Evolutionary conservation across 345 rosid genomes (phyloP), one percentile per base, ranked within the genome.

Genomic region (Heritiera fomes): DNA sequence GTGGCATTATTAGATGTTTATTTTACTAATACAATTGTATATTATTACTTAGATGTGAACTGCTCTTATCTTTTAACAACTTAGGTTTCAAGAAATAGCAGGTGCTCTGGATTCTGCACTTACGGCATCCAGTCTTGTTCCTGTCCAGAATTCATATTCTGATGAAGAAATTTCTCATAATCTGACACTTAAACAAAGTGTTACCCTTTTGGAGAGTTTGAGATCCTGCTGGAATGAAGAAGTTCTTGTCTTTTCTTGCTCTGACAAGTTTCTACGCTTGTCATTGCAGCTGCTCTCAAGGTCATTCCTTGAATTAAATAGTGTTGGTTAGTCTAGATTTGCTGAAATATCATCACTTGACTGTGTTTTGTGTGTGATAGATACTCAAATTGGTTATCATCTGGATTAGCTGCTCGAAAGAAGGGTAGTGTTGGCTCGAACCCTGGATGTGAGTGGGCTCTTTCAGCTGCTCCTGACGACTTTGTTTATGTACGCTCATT

Each of bases 31-130:
- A 49, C 52, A 47, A n/a, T 47, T 14, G 43, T 45, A 28, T 40
- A 20, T 73, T 52, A 14, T 17, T 71, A 71, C 6, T 34, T 6
- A 58, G 55, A 58, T 71, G 45, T 65, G 68, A 52, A 71, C 62
- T 75, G 49, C 78, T 47, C 43, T 60, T 77, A 28, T 71, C n/a
- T 79, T 79, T 79, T 65, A 61, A 49, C 83, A 30, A 71, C 78
- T 78, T 90, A 97, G 99, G 88, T 93, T 97, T 85, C 99, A 97
- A 90, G 98, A 93, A 85, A 91, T 97, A 86, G 98, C 99, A 13
- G 98, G 98, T 78, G 87, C 87, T 83, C 82, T 97, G 82, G 98
- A 94, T 83, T 88, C 97, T 77, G 93, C 92, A 53, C 98, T 97
- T 78, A 53, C 76, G 61, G 81, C 88, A 32, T n/a, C 92, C 66